Percentiles rank a stretch among this genome's conserved stretches.
Conservation (phyloP, 2,329 filamentous ascomycete genomes). For the Karstenula rhodostoma region DNA sequence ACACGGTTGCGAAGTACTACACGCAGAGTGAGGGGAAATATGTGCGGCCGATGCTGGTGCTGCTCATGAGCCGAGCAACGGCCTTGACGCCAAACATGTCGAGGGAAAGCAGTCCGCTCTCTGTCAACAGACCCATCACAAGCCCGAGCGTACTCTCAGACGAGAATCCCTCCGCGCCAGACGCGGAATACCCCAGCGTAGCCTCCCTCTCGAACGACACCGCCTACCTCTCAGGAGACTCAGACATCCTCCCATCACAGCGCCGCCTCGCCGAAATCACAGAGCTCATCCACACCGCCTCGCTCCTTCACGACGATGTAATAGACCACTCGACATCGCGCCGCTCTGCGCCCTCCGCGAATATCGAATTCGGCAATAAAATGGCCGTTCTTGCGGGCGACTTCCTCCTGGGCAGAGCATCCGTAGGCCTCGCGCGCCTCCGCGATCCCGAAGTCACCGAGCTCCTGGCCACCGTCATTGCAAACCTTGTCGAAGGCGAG, state of each 20-base stretch:
- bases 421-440: constrained; percentile 88
- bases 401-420: constrained; percentile 90
- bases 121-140: constrained; percentile 68
- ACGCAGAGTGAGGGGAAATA: constrained; percentile 97
- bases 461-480: constrained; percentile 92
- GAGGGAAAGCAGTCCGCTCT: constrained; percentile 35
- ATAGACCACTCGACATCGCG: constrained; percentile 91
- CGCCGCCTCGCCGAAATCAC: constrained; percentile 94
- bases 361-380: constrained; percentile 97
- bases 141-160: constrained; percentile 74
- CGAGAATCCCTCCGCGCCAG: constrained; percentile 73
- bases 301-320: constrained; percentile 95
- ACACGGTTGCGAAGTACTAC: constrained; percentile 97
- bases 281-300: constrained; percentile 96
- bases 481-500: constrained; percentile 96
- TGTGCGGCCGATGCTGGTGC: constrained; percentile 89
- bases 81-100: constrained; percentile 73
- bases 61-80: constrained; percentile 95
- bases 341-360: constrained; percentile 85
- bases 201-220: constrained; percentile 59
- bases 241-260: constrained; percentile 89
- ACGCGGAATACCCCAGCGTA: constrained; percentile 59
- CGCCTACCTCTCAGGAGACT: constrained; percentile 55
- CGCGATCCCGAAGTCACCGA: constrained; percentile 95
- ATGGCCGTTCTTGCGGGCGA: constrained; percentile 99